Evolutionary conservation across 108 stramenopile genomes (phyloP), one percentile per base, ranked within the genome.

Genomic region (Nitzschia inconspicua): DNA sequence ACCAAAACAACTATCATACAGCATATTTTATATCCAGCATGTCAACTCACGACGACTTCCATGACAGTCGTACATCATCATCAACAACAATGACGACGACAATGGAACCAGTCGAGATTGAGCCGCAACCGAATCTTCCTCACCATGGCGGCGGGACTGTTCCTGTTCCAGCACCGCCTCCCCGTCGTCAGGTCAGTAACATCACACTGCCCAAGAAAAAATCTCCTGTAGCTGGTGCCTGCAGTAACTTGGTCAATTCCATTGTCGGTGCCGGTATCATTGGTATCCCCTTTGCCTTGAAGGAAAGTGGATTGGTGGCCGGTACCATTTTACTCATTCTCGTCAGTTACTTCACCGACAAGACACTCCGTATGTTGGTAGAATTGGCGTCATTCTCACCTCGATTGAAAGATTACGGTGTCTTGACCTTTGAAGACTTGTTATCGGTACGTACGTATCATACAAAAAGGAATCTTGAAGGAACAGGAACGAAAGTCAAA

Each of bases 241-340:
- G 73, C 9, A 70, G 72, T 59, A 94, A 94, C 47, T 59, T 94
- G 18, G 75, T 90, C 49, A 94, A 94, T 50, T 68, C 70, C 41
- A 91, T 94, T 41, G 88, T 94, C 3, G 93, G 93, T 0, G 87
- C 89, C 0, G 93, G 93, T 11, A 94, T 90, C 34, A 84, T 94
- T 56, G 93, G 89, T 9, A 86, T 94, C 35, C 93, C 93, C 0
- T 91, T 75, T 46, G 89, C 93, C 7, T 24, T 94, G 6, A 59
- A 70, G 25, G 60, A 86, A 59, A 52, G 65, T 7, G 92, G 92
- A 4, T 44, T 89, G 0, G 61, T 78, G 20, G 78, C 79, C 0
- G 92, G 92, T 0, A 43, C 84, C 5, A 28, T 86, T 1, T 47
- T 91, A 0, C 44, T 91, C 0, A 3, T 82, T 5, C 52, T 84